These are phyloP conservation scores for Podila horticola DNA, from an alignment of 192 early-diverging fungal species.

Conservation along the genomic window DNA sequence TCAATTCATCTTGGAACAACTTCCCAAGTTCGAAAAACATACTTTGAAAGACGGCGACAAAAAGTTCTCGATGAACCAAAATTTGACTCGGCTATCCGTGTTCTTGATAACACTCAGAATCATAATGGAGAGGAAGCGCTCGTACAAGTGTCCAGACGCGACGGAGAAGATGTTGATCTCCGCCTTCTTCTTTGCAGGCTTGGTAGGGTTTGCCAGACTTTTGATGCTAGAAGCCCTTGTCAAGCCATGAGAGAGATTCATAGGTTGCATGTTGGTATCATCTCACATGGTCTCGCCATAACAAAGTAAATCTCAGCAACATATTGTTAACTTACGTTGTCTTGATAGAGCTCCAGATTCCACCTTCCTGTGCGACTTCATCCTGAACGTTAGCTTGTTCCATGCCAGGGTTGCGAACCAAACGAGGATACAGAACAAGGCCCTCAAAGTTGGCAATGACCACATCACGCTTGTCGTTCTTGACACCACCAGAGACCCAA, in stretches of 20 bases:
- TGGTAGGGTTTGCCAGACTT: slow-evolving; percentile 23
- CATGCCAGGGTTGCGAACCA: slow-evolving; percentile 84
- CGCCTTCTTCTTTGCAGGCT: slow-evolving; percentile 48
- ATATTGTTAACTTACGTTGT: slow-evolving; percentile 53
- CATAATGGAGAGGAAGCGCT: slow-evolving; percentile 98
- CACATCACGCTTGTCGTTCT: slow-evolving; percentile 62
- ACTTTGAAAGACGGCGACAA: slow-evolving; percentile 96
- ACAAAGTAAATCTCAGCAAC: too few relatives aligned
- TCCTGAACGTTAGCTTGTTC: slow-evolving; percentile 59
- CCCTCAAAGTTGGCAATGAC: slow-evolving; percentile 86
- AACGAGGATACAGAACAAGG: slow-evolving; percentile 79
- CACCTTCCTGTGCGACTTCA: slow-evolving; percentile 38
- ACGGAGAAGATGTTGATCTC: slow-evolving; percentile 97
- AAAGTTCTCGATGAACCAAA: slow-evolving; percentile 99
- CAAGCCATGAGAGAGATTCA: not conserved
- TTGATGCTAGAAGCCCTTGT: slow-evolving; percentile 23
- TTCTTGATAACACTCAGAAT: slow-evolving; percentile 90
- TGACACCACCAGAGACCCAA: slow-evolving; percentile 51
- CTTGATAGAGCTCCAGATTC: slow-evolving; percentile 71
- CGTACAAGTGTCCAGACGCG: slow-evolving; percentile 97
- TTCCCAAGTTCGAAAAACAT: too few relatives aligned
- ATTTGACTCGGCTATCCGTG: slow-evolving; percentile 92
- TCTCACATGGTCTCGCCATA: not conserved
- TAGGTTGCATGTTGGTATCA: not conserved
- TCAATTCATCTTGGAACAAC: too few relatives aligned